These are phyloP conservation scores for Paspalum notatum DNA, from an alignment of 176 grass and related monocot species.

Conservation along the genomic window DNA sequence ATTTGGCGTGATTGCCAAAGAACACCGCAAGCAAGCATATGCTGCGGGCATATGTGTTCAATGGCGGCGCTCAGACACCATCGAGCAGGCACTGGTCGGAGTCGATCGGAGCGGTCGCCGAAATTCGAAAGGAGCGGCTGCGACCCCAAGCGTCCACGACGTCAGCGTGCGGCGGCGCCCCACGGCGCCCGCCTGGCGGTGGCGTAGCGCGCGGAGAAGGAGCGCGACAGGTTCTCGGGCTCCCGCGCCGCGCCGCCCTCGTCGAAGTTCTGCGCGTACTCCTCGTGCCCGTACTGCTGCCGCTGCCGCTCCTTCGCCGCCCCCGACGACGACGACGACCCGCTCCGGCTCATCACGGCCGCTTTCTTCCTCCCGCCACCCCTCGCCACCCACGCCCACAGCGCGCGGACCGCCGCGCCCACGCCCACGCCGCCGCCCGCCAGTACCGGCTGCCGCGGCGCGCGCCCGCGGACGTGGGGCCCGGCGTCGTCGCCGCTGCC, in stretches of 20 bases:
- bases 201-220: conserved; percentile 56
- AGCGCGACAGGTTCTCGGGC: conserved; percentile 57
- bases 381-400: conserved; percentile 51
- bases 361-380: background rate
- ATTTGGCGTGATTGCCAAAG: no score
- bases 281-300: conserved; percentile 49
- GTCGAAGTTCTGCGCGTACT: conserved; percentile 80
- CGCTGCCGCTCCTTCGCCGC: background rate
- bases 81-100: no score
- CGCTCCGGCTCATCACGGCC: background rate
- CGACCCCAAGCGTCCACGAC: no score
- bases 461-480: background rate
- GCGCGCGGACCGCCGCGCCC: conserved; percentile 12
- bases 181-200: background rate
- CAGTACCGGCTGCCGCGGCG: no score
- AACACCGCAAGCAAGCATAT: no score
- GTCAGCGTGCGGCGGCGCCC: background rate
- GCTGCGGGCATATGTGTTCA: no score
- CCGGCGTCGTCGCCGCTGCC: background rate
- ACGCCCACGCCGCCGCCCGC: background rate
- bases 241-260: conserved; percentile 49
- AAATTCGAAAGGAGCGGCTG: no score
- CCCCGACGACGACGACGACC: no score
- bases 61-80: no score
- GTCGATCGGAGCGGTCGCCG: no score